Evolutionary conservation across 805 yeast genomes (phyloP), one percentile per base, ranked within the genome.

Genomic region (Naumovozyma baii): DNA sequence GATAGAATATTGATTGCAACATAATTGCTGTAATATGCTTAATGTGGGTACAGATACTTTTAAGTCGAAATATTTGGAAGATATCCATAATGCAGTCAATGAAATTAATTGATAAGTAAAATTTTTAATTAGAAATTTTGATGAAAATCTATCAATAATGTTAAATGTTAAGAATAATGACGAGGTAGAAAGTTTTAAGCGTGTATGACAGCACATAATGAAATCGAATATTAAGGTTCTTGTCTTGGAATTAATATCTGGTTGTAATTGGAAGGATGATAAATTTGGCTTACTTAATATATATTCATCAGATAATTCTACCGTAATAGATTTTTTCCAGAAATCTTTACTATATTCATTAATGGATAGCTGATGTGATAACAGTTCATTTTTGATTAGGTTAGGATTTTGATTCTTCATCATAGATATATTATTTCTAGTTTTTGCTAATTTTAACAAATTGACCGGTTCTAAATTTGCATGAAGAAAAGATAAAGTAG

Each of bases 61-160:
- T 44, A 74, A 73, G 45, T 86, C 88, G 45, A 72, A 71, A 41
- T 74, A 69, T 57, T 88, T 88, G 29, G 94, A 73, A 2, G 95
- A 88, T n/a, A 88, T 75, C 96, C 96, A 90, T 37, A 88, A 63
- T 20, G 94, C 78, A 1, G 94, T 79, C 47, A 94, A 75, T 18
- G 94, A 92, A 19, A 88, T 75, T 39, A 88, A 69, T 61, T 87
- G 96, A 55, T 82, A 80, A 55, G 86, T 94, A 44, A 81, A 83
- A 47, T 80, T 76, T 57, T 80, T 75, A 5, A 86, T 86, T 18
- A 83, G 74, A 49, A 95, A 72, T 46, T 76, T 75, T 36, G 92
- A 80, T 55, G 94, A 80, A 64, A 88, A 88, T 41, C 95, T 73
- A 60, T 90, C 96, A 41, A 88, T 74, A 44, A 87, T 71, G 50